phyloP scores from a whole-genome alignment of 2,329 filamentous ascomycete species.

The Myriosclerotinia scirpicola region DNA sequence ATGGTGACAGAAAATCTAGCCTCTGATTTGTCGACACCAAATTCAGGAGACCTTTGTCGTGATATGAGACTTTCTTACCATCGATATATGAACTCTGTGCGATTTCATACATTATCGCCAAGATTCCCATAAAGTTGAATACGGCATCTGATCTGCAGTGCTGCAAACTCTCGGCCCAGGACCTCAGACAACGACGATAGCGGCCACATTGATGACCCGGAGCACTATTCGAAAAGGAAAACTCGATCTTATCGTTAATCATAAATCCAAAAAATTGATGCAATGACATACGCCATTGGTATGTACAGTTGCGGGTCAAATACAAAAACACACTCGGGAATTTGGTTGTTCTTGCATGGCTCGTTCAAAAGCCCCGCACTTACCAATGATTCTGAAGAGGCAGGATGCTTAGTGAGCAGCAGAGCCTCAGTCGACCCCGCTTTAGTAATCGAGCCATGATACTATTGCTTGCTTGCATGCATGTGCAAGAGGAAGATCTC shows the following conservation, averaged over 20 bases:
- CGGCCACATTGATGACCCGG: not conserved
- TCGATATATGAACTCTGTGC: not conserved
- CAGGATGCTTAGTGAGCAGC: not conserved
- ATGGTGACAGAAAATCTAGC: not conserved
- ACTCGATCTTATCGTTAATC: not conserved
- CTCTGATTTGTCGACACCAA: not conserved
- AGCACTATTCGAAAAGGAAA: not conserved
- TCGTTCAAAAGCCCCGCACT: not conserved
- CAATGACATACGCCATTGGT: not conserved
- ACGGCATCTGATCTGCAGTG: not conserved
- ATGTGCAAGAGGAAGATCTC: constrained; percentile 1
- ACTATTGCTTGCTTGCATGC: not conserved
- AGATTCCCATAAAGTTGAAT: not conserved
- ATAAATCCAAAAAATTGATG: not conserved
- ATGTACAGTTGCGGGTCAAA: not conserved
- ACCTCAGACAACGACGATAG: not conserved
- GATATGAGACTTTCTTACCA: not conserved
- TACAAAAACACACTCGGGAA: not conserved
- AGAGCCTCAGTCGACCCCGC: constrained; percentile 8
- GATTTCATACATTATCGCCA: not conserved
- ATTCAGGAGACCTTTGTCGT: not conserved
- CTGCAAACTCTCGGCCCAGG: not conserved
- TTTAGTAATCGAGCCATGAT: not conserved
- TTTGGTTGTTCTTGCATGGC: not conserved
- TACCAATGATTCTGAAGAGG: not conserved